Evolutionary conservation across 2,329 filamentous ascomycete genomes (phyloP), one percentile per base, ranked within the genome.

Genomic region (Dactylonectria macrodidyma): DNA sequence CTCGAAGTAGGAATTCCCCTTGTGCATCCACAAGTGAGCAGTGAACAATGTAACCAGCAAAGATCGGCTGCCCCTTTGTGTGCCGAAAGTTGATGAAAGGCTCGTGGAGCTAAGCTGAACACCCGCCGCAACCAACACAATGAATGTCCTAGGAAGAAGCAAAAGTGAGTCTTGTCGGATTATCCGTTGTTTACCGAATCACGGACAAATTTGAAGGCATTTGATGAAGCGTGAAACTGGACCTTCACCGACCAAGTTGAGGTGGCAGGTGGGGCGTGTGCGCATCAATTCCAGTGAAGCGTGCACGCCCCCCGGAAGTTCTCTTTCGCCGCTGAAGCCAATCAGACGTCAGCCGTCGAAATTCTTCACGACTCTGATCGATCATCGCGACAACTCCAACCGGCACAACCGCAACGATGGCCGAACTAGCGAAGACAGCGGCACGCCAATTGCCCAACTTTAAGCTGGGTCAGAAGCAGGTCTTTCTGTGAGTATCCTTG

Each of bases 381-480:
- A 74, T 33, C 56, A 65, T 71, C 67, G 72, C 70, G 67, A 74
- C 62, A 72, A 73, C 69, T 65, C 71, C 71, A 58, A 66, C 69
- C 68, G 69, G 66, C 66, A 60, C 64, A 71, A 70, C 70, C 60
- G 72, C 70, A 75, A 78, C 71, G 67, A 84, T 84, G 83, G 80
- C 83, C 46, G 78, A 81, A 68, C 78, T 78, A 79, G 81, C 78
- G 44, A 81, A 79, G 71, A 78, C 74, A 55, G 78, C 77, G 44
- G 80, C 79, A 70, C 79, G 81, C 67, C 78, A 81, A 74, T 77
- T 79, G 67, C 83, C 84, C 59, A 77, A 77, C 71, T 87, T 87
- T 72, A 83, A 77, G 71, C 77, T 89, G 61, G 88, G 88, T 36
- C 78, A 78, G 67, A 90, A 89, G 77, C 80, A 88, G 73, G 78